A percentile compares a stretch with the other conserved stretches of the same genome.
These are phyloP conservation scores for Aspergillus affinis DNA, from an alignment of 495 filamentous ascomycete species.

Conservation along the genomic window DNA sequence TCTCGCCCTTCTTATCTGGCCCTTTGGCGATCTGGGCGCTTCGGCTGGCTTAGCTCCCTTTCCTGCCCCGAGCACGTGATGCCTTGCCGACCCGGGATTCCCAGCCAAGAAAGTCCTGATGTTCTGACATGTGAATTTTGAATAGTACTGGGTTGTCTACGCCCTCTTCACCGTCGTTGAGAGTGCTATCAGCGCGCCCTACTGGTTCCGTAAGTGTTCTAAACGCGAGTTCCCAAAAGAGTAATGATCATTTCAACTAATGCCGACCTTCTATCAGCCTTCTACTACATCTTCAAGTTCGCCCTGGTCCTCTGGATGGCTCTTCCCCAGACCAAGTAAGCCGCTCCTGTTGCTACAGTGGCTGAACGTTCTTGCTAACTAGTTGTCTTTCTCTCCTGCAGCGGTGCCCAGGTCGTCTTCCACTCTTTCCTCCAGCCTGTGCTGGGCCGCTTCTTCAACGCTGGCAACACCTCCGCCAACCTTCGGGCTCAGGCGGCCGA, in stretches of 20 bases:
- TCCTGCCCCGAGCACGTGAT: constrained; percentile 14
- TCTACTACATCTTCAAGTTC: constrained; percentile 99
- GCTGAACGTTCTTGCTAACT: neutral
- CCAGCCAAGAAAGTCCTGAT: neutral
- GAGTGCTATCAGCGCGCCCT: constrained; percentile 88
- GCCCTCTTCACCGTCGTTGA: constrained; percentile 91
- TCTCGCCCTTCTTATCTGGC: constrained; percentile 3
- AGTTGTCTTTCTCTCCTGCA: constrained; percentile 32
- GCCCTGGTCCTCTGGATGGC: constrained; percentile 94
- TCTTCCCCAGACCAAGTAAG: constrained; percentile 88
- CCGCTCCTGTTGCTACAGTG: constrained; percentile 12
- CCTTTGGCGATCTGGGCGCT: neutral
- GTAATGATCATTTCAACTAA: constrained; percentile 16
- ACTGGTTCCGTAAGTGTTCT: constrained; percentile 83
- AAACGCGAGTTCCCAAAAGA: neutral
- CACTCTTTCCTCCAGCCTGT: constrained; percentile 90
- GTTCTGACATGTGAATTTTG: constrained; percentile 19
- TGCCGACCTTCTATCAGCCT: constrained; percentile 50
- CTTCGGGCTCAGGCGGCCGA: constrained; percentile 89
- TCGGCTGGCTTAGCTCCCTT: neutral
- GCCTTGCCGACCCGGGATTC: constrained; percentile 11
- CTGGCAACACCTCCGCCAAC: constrained; percentile 77
- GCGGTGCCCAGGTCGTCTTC: constrained; percentile 95
- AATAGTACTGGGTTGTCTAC: constrained; percentile 96
- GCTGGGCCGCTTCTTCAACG: constrained; percentile 84